phyloP scores from a whole-genome alignment of 2,329 filamentous ascomycete species.

The Neocucurbitaria cava region DNA sequence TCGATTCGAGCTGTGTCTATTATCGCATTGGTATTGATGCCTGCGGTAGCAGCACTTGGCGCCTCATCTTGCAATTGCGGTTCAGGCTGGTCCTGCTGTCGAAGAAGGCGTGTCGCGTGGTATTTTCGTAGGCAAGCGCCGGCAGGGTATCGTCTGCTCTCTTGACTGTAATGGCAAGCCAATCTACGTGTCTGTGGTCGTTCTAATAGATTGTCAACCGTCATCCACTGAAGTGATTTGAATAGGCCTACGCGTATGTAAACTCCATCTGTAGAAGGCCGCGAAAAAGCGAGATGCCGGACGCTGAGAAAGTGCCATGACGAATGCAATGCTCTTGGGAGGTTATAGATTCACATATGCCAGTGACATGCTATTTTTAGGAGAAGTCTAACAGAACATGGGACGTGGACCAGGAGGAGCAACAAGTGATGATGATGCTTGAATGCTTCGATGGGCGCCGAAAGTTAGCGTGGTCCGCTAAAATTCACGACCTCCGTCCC shows the following conservation, averaged over 20 bases:
- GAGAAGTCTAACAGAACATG: neutral
- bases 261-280: conserved; percentile 54
- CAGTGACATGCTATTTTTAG: neutral
- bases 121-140: conserved; percentile 11
- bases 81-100: conserved; percentile 10
- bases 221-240: neutral
- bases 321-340: neutral
- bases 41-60: neutral
- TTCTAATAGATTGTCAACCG: conserved; percentile 17
- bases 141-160: neutral
- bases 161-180: neutral
- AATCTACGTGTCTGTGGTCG: conserved; percentile 7
- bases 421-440: neutral
- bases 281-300: conserved; percentile 50
- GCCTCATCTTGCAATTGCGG: conserved; percentile 5
- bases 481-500: conserved; percentile 19
- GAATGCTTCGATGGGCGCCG: conserved; percentile 6
- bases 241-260: conserved; percentile 31
- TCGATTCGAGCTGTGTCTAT: neutral
- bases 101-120: conserved; percentile 16
- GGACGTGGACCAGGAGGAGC: neutral
- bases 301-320: conserved; percentile 31
- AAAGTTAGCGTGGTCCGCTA: conserved; percentile 17
- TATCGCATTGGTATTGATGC: too few species aligned
- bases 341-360: neutral